A percentile compares a stretch with the other conserved stretches of the same genome.
These are phyloP conservation scores for Nepenthes gracilis DNA, from an alignment of 148 eudicot genomes.

Conservation along the genomic window DNA sequence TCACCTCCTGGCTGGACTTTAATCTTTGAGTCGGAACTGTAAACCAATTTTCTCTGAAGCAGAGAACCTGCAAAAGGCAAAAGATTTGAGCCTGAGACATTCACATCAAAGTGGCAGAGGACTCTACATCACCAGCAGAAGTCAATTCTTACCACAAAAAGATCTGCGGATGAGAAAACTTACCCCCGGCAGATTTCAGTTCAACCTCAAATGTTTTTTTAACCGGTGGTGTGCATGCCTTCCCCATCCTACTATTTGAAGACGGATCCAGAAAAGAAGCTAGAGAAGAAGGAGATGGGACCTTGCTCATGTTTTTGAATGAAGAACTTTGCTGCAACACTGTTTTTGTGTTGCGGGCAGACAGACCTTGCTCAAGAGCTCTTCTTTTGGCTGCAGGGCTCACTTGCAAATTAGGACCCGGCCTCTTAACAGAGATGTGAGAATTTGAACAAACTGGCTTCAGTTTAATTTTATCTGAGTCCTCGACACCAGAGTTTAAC, in stretches of 20 bases:
- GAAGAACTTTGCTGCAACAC: constrained; percentile 6
- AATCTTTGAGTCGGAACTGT: constrained; percentile 11
- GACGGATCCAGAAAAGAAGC: neutral
- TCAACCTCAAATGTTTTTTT: constrained; percentile 9
- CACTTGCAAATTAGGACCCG: constrained; percentile 9
- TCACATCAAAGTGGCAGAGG: neutral
- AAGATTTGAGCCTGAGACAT: neutral
- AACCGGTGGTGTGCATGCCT: constrained; percentile 1
- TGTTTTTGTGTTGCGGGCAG: constrained; percentile 5
- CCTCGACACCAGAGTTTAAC: constrained; percentile 3
- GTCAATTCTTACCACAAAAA: neutral
- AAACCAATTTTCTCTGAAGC: constrained; percentile 9
- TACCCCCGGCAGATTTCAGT: constrained; percentile 13
- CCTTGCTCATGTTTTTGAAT: constrained; percentile 6
- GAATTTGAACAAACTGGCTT: constrained; percentile 12
- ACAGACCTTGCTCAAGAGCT: constrained; percentile 8
- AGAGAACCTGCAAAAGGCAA: constrained; percentile 18
- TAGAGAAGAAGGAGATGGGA: neutral
- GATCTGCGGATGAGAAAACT: constrained; percentile 4
- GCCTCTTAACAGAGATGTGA: constrained; percentile 17
- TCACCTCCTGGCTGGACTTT: constrained; percentile 9
- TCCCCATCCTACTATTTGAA: neutral
- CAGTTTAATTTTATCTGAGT: constrained; percentile 5
- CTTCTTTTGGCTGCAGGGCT: constrained; percentile 12
- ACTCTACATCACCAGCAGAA: no score